phyloP scores from a whole-genome alignment of 257 asterid species.

The Agastache rugosa region DNA sequence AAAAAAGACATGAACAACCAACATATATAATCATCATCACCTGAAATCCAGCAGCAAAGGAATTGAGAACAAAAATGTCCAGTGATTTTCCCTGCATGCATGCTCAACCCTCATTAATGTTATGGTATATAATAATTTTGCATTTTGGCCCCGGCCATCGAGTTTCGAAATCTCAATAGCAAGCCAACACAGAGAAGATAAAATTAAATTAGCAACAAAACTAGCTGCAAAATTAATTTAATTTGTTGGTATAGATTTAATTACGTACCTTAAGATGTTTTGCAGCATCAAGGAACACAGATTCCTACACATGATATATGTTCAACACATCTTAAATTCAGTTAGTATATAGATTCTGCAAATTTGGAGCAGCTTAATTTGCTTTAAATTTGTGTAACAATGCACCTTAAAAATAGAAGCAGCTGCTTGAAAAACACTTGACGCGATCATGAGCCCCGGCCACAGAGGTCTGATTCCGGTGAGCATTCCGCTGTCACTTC shows the following conservation, averaged over 20 bases:
- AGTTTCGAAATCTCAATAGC: no score
- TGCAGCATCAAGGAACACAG: slow-evolving; percentile 67
- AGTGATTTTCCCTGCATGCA: slow-evolving; percentile 66
- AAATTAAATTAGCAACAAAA: background rate
- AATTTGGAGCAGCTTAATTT: slow-evolving; percentile 18
- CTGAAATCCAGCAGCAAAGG: slow-evolving; percentile 92
- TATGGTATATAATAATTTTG: no score
- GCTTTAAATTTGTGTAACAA: background rate
- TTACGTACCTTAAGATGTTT: slow-evolving; percentile 68
- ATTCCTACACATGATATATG: slow-evolving; percentile 61
- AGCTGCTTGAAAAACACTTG: slow-evolving; percentile 87
- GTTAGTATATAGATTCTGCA: slow-evolving; percentile 21
- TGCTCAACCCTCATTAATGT: no score
- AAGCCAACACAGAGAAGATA: background rate
- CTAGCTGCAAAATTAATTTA: no score
- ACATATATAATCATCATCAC: slow-evolving; percentile 51
- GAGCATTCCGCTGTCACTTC: slow-evolving; percentile 59
- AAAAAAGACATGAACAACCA: background rate
- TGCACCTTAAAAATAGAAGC: slow-evolving; percentile 84
- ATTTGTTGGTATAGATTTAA: background rate
- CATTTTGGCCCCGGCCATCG: no score
- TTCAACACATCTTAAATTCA: slow-evolving; percentile 37
- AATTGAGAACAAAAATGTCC: slow-evolving; percentile 82
- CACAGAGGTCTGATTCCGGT: slow-evolving; percentile 72
- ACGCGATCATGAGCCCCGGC: slow-evolving; percentile 81